Evolutionary conservation across 441 rosid species (phyloP).

Genomic region (Viola pubescens): DNA sequence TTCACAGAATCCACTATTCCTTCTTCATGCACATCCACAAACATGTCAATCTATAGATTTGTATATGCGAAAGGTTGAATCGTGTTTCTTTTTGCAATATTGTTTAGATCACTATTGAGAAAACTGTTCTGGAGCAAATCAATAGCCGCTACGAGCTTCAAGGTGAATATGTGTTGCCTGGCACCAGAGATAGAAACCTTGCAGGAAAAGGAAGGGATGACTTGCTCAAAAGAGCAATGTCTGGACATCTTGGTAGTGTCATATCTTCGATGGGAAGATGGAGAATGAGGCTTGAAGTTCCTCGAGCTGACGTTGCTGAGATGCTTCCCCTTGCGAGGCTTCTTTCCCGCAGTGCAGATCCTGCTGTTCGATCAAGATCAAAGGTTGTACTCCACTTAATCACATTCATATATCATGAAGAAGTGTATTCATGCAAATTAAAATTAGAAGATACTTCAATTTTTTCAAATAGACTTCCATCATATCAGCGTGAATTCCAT

Average conservation of each 20-base stretch:
- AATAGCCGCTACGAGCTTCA: conserved; percentile 97
- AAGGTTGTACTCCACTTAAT: conserved; percentile 50
- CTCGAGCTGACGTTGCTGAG: conserved; percentile 96
- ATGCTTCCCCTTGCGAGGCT: conserved; percentile 99
- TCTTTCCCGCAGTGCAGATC: conserved; percentile 95
- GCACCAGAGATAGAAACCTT: conserved; percentile 77
- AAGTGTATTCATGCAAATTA: too few species aligned
- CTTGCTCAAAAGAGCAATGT: conserved; percentile 86
- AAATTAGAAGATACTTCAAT: too few species aligned
- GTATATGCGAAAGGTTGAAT: too few species aligned
- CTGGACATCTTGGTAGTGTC: conserved; percentile 91
- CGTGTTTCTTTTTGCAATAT: background rate
- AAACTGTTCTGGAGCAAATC: conserved; percentile 83
- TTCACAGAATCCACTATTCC: too few species aligned
- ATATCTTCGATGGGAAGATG: conserved; percentile 99
- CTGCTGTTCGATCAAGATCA: conserved; percentile 92
- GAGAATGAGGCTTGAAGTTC: conserved; percentile 99
- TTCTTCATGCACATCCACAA: too few species aligned
- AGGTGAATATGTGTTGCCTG: conserved; percentile 99
- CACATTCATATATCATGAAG: conserved; percentile 8
- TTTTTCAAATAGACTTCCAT: conserved; percentile 12
- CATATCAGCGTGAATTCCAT: conserved; percentile 16
- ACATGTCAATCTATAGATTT: too few species aligned
- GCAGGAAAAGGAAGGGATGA: conserved; percentile 67
- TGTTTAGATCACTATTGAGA: conserved; percentile 78